A percentile compares a stretch with the other conserved stretches of the same genome.
Conservation (phyloP, 2,329 filamentous ascomycete genomes). For the Fusarium phyllophilum region DNA sequence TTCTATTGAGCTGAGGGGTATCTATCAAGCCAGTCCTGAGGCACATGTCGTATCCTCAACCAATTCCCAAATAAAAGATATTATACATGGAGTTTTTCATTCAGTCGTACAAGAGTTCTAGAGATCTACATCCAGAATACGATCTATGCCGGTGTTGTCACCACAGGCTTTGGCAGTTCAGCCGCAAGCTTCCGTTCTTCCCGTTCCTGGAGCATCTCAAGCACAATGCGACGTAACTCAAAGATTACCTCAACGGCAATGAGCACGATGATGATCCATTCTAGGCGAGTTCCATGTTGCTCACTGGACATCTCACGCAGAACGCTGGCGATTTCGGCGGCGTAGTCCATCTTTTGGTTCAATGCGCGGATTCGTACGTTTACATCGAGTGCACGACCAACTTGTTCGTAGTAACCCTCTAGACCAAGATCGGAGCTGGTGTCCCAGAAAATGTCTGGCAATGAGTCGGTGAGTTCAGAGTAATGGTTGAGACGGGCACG, state of each 20-base stretch:
- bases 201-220: slow-evolving; percentile 63
- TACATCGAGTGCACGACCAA: slow-evolving; percentile 89
- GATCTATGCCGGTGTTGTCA: not conserved
- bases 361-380: slow-evolving; percentile 88
- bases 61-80: slow-evolving; percentile 8
- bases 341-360: slow-evolving; percentile 98
- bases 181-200: slow-evolving; percentile 48
- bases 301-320: slow-evolving; percentile 89
- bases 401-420: slow-evolving; percentile 94
- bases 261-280: slow-evolving; percentile 95
- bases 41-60: not conserved
- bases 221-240: slow-evolving; percentile 79
- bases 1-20: slow-evolving; percentile 43
- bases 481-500: slow-evolving; percentile 96
- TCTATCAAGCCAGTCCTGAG: slow-evolving; percentile 28
- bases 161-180: slow-evolving; percentile 15
- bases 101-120: slow-evolving; percentile 12
- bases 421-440: slow-evolving; percentile 86
- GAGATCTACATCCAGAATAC: not conserved
- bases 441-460: slow-evolving; percentile 98
- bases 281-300: slow-evolving; percentile 85
- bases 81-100: slow-evolving; percentile 12
- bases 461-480: slow-evolving; percentile 92
- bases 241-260: slow-evolving; percentile 94
- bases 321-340: slow-evolving; percentile 91